phyloP scores from a whole-genome alignment of 768 basidiomycete genomes.

The Phaeolepiota aurea region DNA sequence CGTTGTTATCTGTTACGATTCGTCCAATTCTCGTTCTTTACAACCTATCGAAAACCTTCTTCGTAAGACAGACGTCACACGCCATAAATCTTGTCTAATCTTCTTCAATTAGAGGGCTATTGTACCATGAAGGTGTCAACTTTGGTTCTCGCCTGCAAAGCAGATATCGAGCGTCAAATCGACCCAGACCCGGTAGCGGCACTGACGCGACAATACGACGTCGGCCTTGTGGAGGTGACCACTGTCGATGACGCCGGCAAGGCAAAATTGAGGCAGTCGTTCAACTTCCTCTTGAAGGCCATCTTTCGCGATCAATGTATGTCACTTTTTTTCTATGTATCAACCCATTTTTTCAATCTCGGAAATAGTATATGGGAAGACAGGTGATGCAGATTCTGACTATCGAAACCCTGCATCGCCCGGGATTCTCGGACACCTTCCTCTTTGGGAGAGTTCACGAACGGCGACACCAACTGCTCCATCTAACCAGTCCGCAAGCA shows the following conservation, averaged over 20 bases:
- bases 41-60: constrained; percentile 58
- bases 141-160: constrained; percentile 84
- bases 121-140: constrained; percentile 48
- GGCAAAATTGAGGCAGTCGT: constrained; percentile 64
- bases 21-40: constrained; percentile 54
- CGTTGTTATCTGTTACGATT: constrained; percentile 82
- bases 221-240: constrained; percentile 73
- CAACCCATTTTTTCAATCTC: not conserved
- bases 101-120: constrained; percentile 42
- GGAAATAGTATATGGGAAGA: not conserved
- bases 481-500: too few species aligned
- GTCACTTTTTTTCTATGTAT: constrained; percentile 9
- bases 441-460: constrained; percentile 49
- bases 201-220: constrained; percentile 53
- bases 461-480: constrained; percentile 46
- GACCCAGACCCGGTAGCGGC: constrained; percentile 44
- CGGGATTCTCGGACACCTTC: constrained; percentile 38
- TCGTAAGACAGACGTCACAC: constrained; percentile 39
- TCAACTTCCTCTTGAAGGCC: constrained; percentile 67
- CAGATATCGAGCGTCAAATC: constrained; percentile 55
- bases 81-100: not conserved
- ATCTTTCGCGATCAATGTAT: constrained; percentile 45
- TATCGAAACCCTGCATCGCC: constrained; percentile 73
- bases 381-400: constrained; percentile 6
- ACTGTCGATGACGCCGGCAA: constrained; percentile 47